phyloP scores from a whole-genome alignment of 1,139 yeast genomes.

The Lodderomyces oxycetoniae region DNA sequence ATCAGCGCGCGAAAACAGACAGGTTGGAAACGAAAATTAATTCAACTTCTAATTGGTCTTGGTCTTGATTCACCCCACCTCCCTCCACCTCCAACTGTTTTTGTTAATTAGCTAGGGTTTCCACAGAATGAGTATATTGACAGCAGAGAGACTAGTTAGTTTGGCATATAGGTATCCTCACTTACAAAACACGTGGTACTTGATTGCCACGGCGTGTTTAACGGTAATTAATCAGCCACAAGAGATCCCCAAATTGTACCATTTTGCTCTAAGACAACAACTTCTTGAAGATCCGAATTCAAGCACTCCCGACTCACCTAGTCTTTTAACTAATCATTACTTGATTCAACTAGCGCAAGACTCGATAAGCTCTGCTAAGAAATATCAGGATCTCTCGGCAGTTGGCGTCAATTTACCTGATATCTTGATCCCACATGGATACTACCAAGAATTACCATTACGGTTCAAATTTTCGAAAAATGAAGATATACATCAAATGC shows the following conservation, averaged over 20 bases:
- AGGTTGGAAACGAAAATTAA: too few species aligned
- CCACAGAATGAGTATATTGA: conserved; percentile 33
- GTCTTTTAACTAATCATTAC: conserved; percentile 22
- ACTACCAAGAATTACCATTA: conserved; percentile 38
- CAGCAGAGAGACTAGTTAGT: conserved; percentile 57
- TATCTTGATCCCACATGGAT: conserved; percentile 37
- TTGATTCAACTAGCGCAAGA: conserved; percentile 32
- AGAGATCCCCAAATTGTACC: conserved; percentile 71
- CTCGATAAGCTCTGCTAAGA: conserved; percentile 35
- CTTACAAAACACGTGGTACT: conserved; percentile 57
- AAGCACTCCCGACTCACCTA: conserved; percentile 4
- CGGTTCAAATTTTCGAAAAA: conserved; percentile 27
- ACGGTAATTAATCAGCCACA: conserved; percentile 80
- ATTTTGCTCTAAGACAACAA: conserved; percentile 62
- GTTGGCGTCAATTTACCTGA: conserved; percentile 46
- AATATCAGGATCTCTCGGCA: conserved; percentile 36
- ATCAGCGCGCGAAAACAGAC: too few species aligned
- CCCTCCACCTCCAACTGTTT: too few species aligned
- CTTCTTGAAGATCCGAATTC: conserved; percentile 15
- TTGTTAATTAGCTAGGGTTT: too few species aligned
- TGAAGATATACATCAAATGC: conserved; percentile 36
- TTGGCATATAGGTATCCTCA: conserved; percentile 51
- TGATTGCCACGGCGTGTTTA: conserved; percentile 72
- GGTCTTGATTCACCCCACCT: too few species aligned
- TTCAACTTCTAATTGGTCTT: too few species aligned